Conservation (phyloP, 305 asterid species). For the Solanum hybrid region DNA sequence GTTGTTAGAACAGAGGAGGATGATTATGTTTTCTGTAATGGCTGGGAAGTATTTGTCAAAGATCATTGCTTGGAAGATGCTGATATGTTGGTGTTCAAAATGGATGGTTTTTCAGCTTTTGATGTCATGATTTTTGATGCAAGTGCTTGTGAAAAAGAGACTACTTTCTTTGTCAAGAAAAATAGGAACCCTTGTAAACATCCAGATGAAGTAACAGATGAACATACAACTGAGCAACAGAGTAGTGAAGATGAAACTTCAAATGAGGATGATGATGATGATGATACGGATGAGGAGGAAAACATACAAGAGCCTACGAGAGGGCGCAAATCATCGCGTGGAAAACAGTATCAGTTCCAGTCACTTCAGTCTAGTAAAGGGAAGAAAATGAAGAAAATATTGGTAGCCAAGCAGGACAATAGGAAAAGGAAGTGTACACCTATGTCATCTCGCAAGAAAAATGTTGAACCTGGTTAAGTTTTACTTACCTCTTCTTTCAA, state of each 20-base stretch:
- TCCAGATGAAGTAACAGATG: background rate
- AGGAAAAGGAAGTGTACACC: background rate
- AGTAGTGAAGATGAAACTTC: background rate
- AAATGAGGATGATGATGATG: background rate
- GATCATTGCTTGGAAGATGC: background rate
- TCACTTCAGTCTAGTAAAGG: background rate
- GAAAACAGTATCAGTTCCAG: background rate
- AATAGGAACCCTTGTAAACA: background rate
- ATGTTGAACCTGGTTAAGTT: background rate
- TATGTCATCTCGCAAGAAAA: background rate
- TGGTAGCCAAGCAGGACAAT: background rate
- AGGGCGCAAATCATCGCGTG: background rate
- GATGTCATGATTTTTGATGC: background rate
- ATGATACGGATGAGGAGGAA: background rate
- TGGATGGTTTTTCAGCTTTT: conserved; percentile 1
- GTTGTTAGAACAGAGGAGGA: background rate
- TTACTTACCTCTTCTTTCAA: background rate
- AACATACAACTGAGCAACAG: background rate
- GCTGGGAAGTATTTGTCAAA: background rate
- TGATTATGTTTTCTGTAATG: background rate
- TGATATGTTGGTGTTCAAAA: background rate
- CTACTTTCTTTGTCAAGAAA: background rate
- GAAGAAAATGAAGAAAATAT: background rate
- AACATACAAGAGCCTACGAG: background rate
- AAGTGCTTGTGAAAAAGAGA: background rate